Conservation (phyloP, 139 green algal species). For the Chlamydomonas sphaeroides region DNA sequence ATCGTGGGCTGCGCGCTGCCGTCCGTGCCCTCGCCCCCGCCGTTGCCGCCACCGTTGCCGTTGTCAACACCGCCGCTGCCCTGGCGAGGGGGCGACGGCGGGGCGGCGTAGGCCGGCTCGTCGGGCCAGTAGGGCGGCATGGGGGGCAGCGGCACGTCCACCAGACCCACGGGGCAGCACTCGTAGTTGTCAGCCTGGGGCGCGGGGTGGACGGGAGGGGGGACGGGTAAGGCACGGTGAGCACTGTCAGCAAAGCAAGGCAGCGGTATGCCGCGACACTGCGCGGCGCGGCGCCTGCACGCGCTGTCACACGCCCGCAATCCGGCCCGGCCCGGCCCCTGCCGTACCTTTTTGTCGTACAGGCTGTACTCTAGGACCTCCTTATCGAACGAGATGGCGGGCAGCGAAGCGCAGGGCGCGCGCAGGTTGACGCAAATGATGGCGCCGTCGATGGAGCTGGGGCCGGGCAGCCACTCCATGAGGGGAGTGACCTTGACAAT, state of each 20-base stretch:
- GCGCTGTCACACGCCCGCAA: too few relatives aligned
- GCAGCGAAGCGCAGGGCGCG: background rate
- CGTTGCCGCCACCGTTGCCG: too few relatives aligned
- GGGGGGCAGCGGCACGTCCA: background rate
- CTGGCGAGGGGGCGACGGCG: background rate
- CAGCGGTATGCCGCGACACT: too few relatives aligned
- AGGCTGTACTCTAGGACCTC: background rate
- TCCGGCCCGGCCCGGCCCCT: too few relatives aligned
- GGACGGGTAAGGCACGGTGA: too few relatives aligned
- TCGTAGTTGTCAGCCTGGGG: slow-evolving; percentile 1
- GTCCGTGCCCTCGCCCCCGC: too few relatives aligned
- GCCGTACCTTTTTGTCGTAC: slow-evolving; percentile 3
- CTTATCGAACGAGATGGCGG: background rate
- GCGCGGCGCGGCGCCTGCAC: too few relatives aligned
- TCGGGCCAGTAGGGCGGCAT: background rate
- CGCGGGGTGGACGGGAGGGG: too few relatives aligned
- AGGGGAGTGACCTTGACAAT: background rate
- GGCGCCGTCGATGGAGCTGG: background rate
- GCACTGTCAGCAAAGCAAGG: too few relatives aligned
- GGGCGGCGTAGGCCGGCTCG: background rate
- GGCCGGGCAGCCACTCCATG: background rate
- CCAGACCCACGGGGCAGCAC: background rate
- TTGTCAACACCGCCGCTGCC: too few relatives aligned
- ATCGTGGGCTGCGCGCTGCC: background rate
- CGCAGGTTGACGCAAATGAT: background rate